Percentiles rank a stretch among this genome's conserved stretches.
These are phyloP conservation scores for Candida gigantensis DNA, from an alignment of 1,139 yeast genomes.

Conservation along the genomic window DNA sequence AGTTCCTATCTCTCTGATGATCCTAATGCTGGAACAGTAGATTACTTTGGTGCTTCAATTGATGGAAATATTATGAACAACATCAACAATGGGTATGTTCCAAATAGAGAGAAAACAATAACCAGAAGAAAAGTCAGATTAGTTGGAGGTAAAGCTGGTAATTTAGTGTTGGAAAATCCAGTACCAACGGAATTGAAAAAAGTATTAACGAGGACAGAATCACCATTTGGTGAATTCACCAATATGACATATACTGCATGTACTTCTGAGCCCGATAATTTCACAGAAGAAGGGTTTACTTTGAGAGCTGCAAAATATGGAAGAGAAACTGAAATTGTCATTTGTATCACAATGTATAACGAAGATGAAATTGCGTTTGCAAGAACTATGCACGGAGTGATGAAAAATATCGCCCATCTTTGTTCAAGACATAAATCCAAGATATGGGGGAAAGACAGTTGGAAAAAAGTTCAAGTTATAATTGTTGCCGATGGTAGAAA, in stretches of 20 bases:
- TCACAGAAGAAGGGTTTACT: conserved; percentile 76
- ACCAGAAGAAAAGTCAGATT: conserved; percentile 60
- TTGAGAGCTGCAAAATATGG: conserved; percentile 81
- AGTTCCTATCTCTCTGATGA: conserved; percentile 29
- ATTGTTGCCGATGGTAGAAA: conserved; percentile 93
- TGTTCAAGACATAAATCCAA: conserved; percentile 77
- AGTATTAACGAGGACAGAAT: conserved; percentile 77
- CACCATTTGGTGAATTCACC: conserved; percentile 79
- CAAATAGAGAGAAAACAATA: conserved; percentile 36
- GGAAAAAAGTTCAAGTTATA: conserved; percentile 92
- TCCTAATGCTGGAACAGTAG: conserved; percentile 26
- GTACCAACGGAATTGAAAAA: conserved; percentile 83
- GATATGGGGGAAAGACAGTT: conserved; percentile 92
- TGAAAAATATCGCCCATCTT: conserved; percentile 86
- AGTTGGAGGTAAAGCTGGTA: conserved; percentile 62
- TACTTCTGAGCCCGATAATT: conserved; percentile 85
- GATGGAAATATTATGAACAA: conserved; percentile 50
- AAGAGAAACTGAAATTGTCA: conserved; percentile 84
- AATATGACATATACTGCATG: conserved; percentile 96
- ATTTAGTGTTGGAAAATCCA: conserved; percentile 87
- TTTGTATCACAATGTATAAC: conserved; percentile 94
- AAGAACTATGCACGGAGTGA: conserved; percentile 89
- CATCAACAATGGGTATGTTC: conserved; percentile 40
- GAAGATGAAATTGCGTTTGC: conserved; percentile 88
- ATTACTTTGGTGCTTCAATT: conserved; percentile 44